Evolutionary conservation across 2,329 filamentous ascomycete genomes (phyloP).

Genomic region (Biscogniauxia marginata): DNA sequence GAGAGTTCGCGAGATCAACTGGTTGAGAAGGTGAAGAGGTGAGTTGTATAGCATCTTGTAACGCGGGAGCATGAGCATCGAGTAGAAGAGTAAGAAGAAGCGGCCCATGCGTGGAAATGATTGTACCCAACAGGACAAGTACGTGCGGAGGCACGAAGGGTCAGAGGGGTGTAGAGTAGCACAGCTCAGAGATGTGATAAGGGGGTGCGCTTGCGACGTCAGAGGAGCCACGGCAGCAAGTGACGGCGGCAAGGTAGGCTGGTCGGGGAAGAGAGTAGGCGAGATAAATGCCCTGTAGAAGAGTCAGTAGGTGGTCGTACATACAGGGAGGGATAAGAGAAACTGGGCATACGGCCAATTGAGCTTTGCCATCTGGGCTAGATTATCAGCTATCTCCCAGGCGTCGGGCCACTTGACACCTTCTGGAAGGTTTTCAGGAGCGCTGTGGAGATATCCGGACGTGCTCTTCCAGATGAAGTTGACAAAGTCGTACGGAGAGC

Average conservation of each 20-base stretch:
- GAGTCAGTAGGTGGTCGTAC: slow-evolving; percentile 13
- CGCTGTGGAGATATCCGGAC: slow-evolving; percentile 72
- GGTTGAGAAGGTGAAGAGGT: slow-evolving; percentile 66
- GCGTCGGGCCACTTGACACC: slow-evolving; percentile 71
- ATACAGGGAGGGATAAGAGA: background rate
- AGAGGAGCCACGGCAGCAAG: slow-evolving; percentile 73
- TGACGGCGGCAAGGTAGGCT: slow-evolving; percentile 62
- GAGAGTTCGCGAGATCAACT: slow-evolving; percentile 66
- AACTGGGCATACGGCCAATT: slow-evolving; percentile 71
- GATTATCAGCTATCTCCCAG: slow-evolving; percentile 74
- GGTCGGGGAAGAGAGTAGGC: slow-evolving; percentile 79
- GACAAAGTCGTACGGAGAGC: slow-evolving; percentile 43
- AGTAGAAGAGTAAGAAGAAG: slow-evolving; percentile 74
- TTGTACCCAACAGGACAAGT: slow-evolving; percentile 81
- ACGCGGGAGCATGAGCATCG: slow-evolving; percentile 66
- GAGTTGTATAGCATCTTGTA: slow-evolving; percentile 67
- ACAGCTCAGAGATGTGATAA: slow-evolving; percentile 82
- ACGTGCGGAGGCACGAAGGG: slow-evolving; percentile 84
- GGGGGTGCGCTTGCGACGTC: slow-evolving; percentile 80
- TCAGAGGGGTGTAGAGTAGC: slow-evolving; percentile 84
- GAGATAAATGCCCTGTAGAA: slow-evolving; percentile 68
- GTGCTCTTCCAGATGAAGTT: slow-evolving; percentile 68
- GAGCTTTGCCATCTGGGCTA: slow-evolving; percentile 77
- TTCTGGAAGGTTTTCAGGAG: slow-evolving; percentile 67
- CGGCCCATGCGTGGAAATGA: slow-evolving; percentile 78